Evolutionary conservation across 768 basidiomycete species (phyloP).

Genomic region (Leccinum fibrillosum): DNA sequence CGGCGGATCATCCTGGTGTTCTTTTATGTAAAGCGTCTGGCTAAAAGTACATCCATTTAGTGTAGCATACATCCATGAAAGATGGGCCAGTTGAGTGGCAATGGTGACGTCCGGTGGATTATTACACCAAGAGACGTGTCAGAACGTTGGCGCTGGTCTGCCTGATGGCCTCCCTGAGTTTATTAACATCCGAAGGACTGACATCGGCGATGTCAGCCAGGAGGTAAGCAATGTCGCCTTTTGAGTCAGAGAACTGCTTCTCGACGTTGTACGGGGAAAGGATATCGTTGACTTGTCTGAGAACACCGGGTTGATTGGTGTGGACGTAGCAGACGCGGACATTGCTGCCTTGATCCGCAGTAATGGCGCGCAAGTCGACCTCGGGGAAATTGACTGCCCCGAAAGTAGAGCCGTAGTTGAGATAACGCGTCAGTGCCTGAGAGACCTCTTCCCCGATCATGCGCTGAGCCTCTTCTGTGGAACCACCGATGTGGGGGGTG

Average conservation of each 20-base stretch:
- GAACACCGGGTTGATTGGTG: slow-evolving; percentile 92
- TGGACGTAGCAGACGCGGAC: slow-evolving; percentile 95
- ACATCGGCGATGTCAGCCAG: slow-evolving; percentile 97
- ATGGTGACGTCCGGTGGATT: slow-evolving; percentile 1
- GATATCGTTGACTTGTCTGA: slow-evolving; percentile 91
- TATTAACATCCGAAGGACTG: slow-evolving; percentile 73
- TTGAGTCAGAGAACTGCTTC: slow-evolving; percentile 98
- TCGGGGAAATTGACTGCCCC: slow-evolving; percentile 99
- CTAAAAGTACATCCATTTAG: not conserved
- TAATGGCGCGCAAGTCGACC: slow-evolving; percentile 92
- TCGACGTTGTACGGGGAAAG: slow-evolving; percentile 96
- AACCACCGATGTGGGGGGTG: slow-evolving; percentile 98
- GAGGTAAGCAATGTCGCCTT: slow-evolving; percentile 89
- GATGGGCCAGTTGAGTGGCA: slow-evolving; percentile 53
- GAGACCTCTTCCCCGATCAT: slow-evolving; percentile 98
- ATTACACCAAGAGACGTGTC: slow-evolving; percentile 75
- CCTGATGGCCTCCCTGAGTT: slow-evolving; percentile 73
- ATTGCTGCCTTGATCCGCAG: slow-evolving; percentile 72
- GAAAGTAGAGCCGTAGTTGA: slow-evolving; percentile 86
- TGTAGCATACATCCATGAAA: slow-evolving; percentile 14
- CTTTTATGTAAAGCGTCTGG: not conserved
- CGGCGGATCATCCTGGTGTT: not conserved
- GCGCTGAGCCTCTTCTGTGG: slow-evolving; percentile 96
- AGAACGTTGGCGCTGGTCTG: slow-evolving; percentile 84
- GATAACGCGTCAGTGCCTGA: slow-evolving; percentile 78